Evolutionary conservation across 257 asterid genomes (phyloP).

Genomic region (Nicotiana noctiflora): DNA sequence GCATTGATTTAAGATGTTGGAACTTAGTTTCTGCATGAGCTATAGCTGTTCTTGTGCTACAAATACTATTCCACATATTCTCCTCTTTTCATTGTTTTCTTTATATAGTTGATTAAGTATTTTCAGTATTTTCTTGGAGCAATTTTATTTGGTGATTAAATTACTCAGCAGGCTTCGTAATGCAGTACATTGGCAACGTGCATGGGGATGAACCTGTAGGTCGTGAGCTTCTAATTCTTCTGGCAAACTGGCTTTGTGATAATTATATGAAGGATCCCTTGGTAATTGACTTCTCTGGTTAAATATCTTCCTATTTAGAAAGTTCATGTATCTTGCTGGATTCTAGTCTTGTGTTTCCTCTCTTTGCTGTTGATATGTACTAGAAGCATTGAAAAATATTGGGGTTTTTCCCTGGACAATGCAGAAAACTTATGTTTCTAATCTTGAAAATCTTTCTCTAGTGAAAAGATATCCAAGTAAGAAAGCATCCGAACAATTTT

Average conservation of each 20-base stretch:
- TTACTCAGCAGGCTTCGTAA: conserved; percentile 23
- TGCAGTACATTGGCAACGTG: conserved; percentile 91
- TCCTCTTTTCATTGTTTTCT: neutral
- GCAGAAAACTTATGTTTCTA: neutral
- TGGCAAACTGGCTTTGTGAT: conserved; percentile 88
- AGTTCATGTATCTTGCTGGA: neutral
- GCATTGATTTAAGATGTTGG: neutral
- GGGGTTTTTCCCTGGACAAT: neutral
- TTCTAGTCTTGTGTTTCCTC: neutral
- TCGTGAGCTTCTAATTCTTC: conserved; percentile 80
- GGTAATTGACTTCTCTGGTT: conserved; percentile 39
- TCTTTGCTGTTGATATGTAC: neutral
- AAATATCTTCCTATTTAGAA: neutral
- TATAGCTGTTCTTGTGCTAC: neutral
- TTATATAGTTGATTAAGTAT: neutral
- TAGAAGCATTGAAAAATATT: neutral
- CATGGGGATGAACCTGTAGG: conserved; percentile 99
- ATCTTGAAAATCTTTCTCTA: neutral
- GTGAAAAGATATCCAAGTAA: neutral
- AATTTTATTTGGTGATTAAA: conserved; percentile 19
- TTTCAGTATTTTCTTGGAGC: neutral
- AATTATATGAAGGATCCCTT: conserved; percentile 75
- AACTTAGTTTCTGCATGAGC: neutral
- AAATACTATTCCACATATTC: neutral
- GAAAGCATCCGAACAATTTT: neutral